phyloP scores from a whole-genome alignment of 2,329 filamentous ascomycete genomes.

The Clarireedia paspali region DNA sequence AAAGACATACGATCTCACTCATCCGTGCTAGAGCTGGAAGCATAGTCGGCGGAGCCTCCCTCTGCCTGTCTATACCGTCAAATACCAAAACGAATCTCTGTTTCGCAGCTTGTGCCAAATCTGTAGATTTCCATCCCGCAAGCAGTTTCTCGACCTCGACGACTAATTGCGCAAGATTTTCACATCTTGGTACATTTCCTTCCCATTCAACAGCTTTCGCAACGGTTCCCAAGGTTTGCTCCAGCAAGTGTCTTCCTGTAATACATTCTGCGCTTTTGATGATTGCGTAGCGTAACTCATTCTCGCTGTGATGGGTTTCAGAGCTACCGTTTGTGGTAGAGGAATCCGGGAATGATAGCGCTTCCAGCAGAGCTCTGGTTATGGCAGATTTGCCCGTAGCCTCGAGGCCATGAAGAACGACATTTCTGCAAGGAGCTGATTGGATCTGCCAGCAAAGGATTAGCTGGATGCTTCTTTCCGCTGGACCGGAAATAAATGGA shows the following conservation, averaged over 20 bases:
- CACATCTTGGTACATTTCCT: constrained; percentile 56
- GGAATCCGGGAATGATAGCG: constrained; percentile 33
- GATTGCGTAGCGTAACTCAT: constrained; percentile 46
- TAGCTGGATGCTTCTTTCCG: no score
- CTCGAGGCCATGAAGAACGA: constrained; percentile 78
- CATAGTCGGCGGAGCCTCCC: constrained; percentile 71
- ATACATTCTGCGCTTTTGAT: constrained; percentile 70
- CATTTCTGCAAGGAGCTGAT: constrained; percentile 34
- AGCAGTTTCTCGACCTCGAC: constrained; percentile 65
- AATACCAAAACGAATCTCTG: constrained; percentile 72
- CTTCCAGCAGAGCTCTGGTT: constrained; percentile 51
- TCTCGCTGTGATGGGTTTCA: constrained; percentile 40
- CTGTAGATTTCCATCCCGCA: constrained; percentile 16
- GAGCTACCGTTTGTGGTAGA: constrained; percentile 49
- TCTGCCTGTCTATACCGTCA: constrained; percentile 78
- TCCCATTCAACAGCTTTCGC: constrained; percentile 42
- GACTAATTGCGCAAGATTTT: constrained; percentile 69
- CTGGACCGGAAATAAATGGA: no score
- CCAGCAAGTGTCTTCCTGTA: constrained; percentile 68
- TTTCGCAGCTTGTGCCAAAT: constrained; percentile 22
- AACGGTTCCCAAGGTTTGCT: constrained; percentile 57
- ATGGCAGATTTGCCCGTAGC: constrained; percentile 81
- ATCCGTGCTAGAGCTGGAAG: constrained; percentile 74
- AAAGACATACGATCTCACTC: constrained; percentile 63
- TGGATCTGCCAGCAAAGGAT: constrained; percentile 1